Evolutionary conservation across 305 asterid genomes (phyloP).

Genomic region (Euphrasia arctica): DNA sequence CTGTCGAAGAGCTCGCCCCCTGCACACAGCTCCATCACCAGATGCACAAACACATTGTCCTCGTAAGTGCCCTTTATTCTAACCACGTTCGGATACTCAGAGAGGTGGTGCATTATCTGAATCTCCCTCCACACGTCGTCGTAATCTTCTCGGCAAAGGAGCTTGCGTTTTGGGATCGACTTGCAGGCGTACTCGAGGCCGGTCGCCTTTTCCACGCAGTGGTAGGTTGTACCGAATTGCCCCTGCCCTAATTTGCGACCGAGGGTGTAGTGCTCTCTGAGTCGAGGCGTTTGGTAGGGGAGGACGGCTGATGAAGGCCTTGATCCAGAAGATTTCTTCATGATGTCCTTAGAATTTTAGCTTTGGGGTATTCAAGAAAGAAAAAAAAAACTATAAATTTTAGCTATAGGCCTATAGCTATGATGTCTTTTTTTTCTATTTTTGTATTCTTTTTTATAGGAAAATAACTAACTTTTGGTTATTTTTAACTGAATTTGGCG

Average conservation of each 20-base stretch:
- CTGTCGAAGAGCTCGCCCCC: conserved; percentile 92
- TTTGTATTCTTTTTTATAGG: neutral
- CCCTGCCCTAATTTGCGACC: conserved; percentile 85
- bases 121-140: conserved; percentile 96
- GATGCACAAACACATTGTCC: conserved; percentile 74
- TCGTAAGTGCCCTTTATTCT: conserved; percentile 82
- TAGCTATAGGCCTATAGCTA: too few relatives aligned
- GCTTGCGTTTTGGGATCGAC: conserved; percentile 89
- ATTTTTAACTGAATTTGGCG: neutral
- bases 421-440: neutral
- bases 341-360: conserved; percentile 6
- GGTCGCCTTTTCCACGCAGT: conserved; percentile 69
- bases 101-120: conserved; percentile 88
- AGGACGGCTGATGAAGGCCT: conserved; percentile 53
- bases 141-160: conserved; percentile 70
- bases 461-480: neutral
- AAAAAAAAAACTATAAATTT: neutral
- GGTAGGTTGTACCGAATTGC: conserved; percentile 84
- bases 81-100: conserved; percentile 71
- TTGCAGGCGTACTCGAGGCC: conserved; percentile 80
- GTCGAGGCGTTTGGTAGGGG: conserved; percentile 73
- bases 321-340: conserved; percentile 47
- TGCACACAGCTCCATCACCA: conserved; percentile 84
- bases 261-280: conserved; percentile 67
- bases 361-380: neutral